phyloP scores from a whole-genome alignment of 23 red algal species.

The Gracilaria gracilis region DNA sequence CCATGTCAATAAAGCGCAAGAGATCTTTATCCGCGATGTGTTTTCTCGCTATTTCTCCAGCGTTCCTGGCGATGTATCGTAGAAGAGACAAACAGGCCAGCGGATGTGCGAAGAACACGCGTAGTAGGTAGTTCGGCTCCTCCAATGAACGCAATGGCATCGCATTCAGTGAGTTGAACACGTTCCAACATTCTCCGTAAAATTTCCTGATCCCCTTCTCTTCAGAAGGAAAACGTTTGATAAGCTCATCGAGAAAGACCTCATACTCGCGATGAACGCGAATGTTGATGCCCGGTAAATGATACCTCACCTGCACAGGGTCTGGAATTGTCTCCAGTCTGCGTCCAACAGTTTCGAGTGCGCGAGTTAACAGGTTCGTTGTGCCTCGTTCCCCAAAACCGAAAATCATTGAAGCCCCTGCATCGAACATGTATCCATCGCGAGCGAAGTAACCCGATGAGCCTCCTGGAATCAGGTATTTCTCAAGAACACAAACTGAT shows the following conservation, averaged over 20 bases:
- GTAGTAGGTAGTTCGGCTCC: constrained; percentile 84
- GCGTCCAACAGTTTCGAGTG: constrained; percentile 68
- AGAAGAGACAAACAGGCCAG: constrained; percentile 82
- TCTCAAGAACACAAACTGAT: constrained; percentile 84
- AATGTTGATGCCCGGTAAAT: constrained; percentile 84
- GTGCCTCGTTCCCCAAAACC: constrained; percentile 83
- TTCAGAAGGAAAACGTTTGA: constrained; percentile 80
- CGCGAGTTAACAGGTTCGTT: constrained; percentile 90
- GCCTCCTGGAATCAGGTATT: constrained; percentile 92
- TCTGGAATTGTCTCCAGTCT: constrained; percentile 84
- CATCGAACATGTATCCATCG: constrained; percentile 89
- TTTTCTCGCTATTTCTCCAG: constrained; percentile 82
- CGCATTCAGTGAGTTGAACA: constrained; percentile 84
- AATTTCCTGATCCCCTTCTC: constrained; percentile 76
- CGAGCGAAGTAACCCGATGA: constrained; percentile 78
- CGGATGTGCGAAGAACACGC: constrained; percentile 87
- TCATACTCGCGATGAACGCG: constrained; percentile 90
- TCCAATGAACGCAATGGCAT: constrained; percentile 90
- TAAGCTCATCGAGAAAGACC: constrained; percentile 79
- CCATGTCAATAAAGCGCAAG: constrained; percentile 91
- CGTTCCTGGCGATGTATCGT: constrained; percentile 81
- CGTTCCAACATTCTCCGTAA: constrained; percentile 89
- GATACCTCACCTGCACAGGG: constrained; percentile 90
- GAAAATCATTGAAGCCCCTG: constrained; percentile 99
- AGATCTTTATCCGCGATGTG: constrained; percentile 77